These are phyloP conservation scores for Aspergillaceae sp. DNA, from an alignment of 2,329 filamentous ascomycete species.

Conservation along the genomic window DNA sequence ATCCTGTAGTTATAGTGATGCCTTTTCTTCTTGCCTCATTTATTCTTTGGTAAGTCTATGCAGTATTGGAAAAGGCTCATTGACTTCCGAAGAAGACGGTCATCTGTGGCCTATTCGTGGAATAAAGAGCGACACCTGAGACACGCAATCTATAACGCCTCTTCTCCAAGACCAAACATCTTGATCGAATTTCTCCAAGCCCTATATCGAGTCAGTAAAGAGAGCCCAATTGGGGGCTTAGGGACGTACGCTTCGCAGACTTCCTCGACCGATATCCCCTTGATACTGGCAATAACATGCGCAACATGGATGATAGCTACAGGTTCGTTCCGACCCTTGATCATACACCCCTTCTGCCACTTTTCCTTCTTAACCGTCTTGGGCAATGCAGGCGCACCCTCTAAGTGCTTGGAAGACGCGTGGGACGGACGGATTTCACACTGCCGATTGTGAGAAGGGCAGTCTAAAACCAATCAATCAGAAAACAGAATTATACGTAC, in stretches of 20 bases:
- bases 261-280: slow-evolving; percentile 68
- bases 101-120: no score
- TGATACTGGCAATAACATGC: slow-evolving; percentile 79
- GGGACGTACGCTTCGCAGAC: slow-evolving; percentile 65
- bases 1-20: no score
- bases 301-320: slow-evolving; percentile 79
- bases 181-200: slow-evolving; percentile 72
- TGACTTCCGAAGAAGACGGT: no score
- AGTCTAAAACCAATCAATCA: no score
- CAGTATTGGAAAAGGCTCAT: no score
- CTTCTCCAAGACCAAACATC: slow-evolving; percentile 65
- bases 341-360: slow-evolving; percentile 77
- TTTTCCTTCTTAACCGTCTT: slow-evolving; percentile 94
- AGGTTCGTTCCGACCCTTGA: slow-evolving; percentile 93
- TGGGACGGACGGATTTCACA: slow-evolving; percentile 89
- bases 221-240: slow-evolving; percentile 1
- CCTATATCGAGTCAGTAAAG: slow-evolving; percentile 25
- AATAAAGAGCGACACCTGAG: background rate
- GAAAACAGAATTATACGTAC: slow-evolving; percentile 18
- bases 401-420: slow-evolving; percentile 67
- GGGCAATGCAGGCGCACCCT: slow-evolving; percentile 61
- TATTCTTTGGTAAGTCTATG: no score
- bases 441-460: slow-evolving; percentile 26
- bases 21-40: no score
- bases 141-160: slow-evolving; percentile 5